phyloP scores from a whole-genome alignment of 164 flowering plant genomes.

The Vitis rupestris region DNA sequence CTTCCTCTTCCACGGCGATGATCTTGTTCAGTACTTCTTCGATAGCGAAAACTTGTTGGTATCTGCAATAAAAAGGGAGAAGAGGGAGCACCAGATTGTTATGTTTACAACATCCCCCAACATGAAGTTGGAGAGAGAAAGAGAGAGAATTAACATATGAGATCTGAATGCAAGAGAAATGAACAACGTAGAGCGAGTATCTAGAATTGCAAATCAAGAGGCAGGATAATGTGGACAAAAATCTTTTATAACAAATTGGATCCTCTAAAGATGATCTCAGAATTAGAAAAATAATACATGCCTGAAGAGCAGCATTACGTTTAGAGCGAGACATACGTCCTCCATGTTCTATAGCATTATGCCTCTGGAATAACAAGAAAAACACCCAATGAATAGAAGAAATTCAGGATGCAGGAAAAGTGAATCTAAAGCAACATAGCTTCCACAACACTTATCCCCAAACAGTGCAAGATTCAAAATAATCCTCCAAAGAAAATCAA shows the following conservation, averaged over 20 bases:
- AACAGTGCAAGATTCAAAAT: too few species aligned
- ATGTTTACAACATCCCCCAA: constrained; percentile 2
- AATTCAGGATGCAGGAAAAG: neutral
- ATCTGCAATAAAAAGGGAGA: constrained; percentile 40
- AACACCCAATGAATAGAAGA: constrained; percentile 1
- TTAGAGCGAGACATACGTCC: constrained; percentile 90
- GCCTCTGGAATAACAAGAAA: constrained; percentile 57
- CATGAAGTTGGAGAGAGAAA: neutral
- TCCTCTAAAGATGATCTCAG: neutral
- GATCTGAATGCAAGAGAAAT: neutral
- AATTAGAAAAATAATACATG: constrained; percentile 12
- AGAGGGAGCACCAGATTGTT: neutral
- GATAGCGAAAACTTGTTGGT: constrained; percentile 82
- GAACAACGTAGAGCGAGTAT: neutral
- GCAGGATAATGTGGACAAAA: neutral
- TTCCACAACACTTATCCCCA: neutral
- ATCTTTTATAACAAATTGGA: neutral
- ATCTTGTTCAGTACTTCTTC: constrained; percentile 57
- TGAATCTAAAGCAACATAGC: neutral
- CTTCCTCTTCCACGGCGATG: constrained; percentile 66
- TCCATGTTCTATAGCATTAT: constrained; percentile 80
- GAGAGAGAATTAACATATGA: neutral
- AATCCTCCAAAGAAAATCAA: too few species aligned
- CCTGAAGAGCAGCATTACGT: constrained; percentile 94
- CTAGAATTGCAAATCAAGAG: neutral